Evolutionary conservation across 257 asterid species (phyloP).

Genomic region (Linaria vulgaris): DNA sequence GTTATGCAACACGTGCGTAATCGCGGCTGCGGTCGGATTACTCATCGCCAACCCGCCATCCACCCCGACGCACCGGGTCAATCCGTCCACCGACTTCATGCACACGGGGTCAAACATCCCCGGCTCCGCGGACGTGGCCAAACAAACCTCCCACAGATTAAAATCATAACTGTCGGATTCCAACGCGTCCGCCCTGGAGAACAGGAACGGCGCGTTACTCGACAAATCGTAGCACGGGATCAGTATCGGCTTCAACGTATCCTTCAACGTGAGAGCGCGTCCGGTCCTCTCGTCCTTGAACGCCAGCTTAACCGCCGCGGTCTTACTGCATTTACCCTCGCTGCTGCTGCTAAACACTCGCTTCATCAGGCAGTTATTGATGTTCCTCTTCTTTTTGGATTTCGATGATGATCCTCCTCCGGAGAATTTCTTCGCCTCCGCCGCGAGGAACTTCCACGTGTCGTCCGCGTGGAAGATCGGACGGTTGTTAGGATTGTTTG

Average conservation of each 20-base stretch:
- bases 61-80: slow-evolving; percentile 75
- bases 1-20: slow-evolving; percentile 94
- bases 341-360: slow-evolving; percentile 41
- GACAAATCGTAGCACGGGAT: slow-evolving; percentile 92
- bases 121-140: slow-evolving; percentile 92
- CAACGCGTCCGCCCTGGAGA: slow-evolving; percentile 96
- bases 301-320: slow-evolving; percentile 61
- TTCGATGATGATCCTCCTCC: slow-evolving; percentile 20
- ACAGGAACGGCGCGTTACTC: slow-evolving; percentile 82
- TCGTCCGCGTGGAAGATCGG: slow-evolving; percentile 81
- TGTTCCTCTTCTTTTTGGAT: too few relatives aligned
- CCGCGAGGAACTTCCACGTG: slow-evolving; percentile 86
- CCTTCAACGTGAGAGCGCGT: slow-evolving; percentile 63
- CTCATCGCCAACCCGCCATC: slow-evolving; percentile 93
- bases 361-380: too few relatives aligned
- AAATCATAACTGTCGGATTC: slow-evolving; percentile 90
- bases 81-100: slow-evolving; percentile 77
- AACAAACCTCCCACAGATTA: slow-evolving; percentile 93
- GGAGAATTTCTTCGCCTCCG: slow-evolving; percentile 59
- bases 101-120: slow-evolving; percentile 66
- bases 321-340: slow-evolving; percentile 15
- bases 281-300: slow-evolving; percentile 65
- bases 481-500: slow-evolving; percentile 50
- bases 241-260: slow-evolving; percentile 86
- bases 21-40: slow-evolving; percentile 95